Evolutionary conservation across 805 yeast genomes (phyloP), one percentile per base, ranked within the genome.

Genomic region (Candida suzukii): DNA sequence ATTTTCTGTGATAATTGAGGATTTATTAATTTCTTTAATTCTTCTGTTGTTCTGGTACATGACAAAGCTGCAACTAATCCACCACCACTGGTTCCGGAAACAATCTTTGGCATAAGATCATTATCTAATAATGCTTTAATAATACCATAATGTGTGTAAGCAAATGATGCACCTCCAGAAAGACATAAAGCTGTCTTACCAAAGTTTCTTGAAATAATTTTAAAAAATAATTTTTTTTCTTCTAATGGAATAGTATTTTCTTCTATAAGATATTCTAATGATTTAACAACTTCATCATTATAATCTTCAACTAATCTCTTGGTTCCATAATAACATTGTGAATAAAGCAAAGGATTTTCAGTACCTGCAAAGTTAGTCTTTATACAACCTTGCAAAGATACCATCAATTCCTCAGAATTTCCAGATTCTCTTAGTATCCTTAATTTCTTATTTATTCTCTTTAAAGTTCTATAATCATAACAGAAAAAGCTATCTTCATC

Each of bases 11-110:
- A 82, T 32, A 84, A 54, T 48, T 76, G 69, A 0, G 91, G 90
- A 0, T 64, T 74, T 12, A 85, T 54, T 29, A 82, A 53, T 40
- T 70, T 60, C 25, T 61, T 57, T 33, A 84, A 67, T 54, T 85
- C 95, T 17, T 76, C 80, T 50, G 82, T 73, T 0, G 87, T 79
- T 41, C 90, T 63, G 0, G 87, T 77, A 39, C 88, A 73, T 0
- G 83, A 76, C 31, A 84, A 57, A 0, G 88, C 85, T 0, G 93
- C 90, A 13, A 83, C 76, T 12, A 83, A 61, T 1, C 88, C 91
- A 14, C 95, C 95, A 2, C 93, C 91, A 0, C 87, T 78, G 0
- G 93, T 84, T 1, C 95, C 95, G 28, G 85, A 74, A 9, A 85
- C 66, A 29, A 84, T 80, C 4, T 68, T 67, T 1, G 95, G 95